Percentiles rank a stretch among this genome's conserved stretches.
Conservation (phyloP, 2,329 filamentous ascomycete genomes). For the Drechslerella dactyloides region DNA sequence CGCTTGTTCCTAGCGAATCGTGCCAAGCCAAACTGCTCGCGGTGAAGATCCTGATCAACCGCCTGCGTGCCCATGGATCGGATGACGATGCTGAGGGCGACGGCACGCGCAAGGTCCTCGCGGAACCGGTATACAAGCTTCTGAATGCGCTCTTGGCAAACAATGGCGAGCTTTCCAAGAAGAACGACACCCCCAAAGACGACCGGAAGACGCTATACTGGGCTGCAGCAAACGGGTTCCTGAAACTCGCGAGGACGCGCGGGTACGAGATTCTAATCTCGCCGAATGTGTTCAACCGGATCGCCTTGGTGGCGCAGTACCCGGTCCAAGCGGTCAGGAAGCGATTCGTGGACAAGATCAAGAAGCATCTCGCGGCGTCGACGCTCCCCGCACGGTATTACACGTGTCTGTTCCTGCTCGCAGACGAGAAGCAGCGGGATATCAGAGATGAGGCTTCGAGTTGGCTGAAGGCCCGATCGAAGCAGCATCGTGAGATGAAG, state of each 20-base stretch:
- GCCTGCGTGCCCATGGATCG: conserved; percentile 67
- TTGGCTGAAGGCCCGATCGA: conserved; percentile 84
- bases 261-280: conserved; percentile 77
- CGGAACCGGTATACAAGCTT: conserved; percentile 75
- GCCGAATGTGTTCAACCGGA: conserved; percentile 76
- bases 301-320: conserved; percentile 84
- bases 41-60: conserved; percentile 84
- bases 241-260: conserved; percentile 83
- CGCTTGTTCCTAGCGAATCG: conserved; percentile 56
- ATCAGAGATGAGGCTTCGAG: conserved; percentile 79
- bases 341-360: conserved; percentile 81
- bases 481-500: conserved; percentile 61
- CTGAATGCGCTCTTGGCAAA: conserved; percentile 76
- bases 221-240: conserved; percentile 75
- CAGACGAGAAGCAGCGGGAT: conserved; percentile 80
- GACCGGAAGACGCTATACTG: conserved; percentile 84
- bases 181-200: conserved; percentile 73
- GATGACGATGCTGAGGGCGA: conserved; percentile 58
- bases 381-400: conserved; percentile 79
- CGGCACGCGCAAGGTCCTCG: conserved; percentile 61
- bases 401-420: conserved; percentile 84
- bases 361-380: conserved; percentile 82
- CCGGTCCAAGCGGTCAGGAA: conserved; percentile 73
- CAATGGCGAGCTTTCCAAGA: conserved; percentile 80
- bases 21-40: conserved; percentile 82